Evolutionary conservation across 257 asterid species (phyloP).

Genomic region (Lantana camara): DNA sequence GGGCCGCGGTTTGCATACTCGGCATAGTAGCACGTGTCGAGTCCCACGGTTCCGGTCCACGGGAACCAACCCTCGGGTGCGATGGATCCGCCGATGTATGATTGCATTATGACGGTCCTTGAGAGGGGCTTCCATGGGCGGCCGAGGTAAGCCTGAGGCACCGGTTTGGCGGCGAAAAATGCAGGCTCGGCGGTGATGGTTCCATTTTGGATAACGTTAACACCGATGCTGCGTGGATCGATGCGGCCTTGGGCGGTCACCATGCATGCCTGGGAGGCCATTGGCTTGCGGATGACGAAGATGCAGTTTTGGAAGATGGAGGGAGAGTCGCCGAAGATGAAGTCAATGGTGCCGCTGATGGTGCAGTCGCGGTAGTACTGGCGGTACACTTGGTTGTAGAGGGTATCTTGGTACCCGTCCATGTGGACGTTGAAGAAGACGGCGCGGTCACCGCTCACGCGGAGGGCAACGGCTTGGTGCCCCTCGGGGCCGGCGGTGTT

Average conservation of each 20-base stretch:
- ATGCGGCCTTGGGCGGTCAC: conserved; percentile 43
- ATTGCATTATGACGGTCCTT: conserved; percentile 51
- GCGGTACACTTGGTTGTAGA: too few relatives aligned
- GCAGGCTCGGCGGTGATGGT: conserved; percentile 34
- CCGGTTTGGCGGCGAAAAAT: conserved; percentile 8
- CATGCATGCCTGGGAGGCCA: too few relatives aligned
- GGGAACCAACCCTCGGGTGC: conserved; percentile 51
- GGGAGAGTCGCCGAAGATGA: too few relatives aligned
- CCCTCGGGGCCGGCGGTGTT: conserved; percentile 60
- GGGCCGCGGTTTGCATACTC: conserved; percentile 53
- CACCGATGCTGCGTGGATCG: conserved; percentile 28
- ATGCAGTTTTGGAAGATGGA: too few relatives aligned
- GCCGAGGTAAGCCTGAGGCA: conserved; percentile 40
- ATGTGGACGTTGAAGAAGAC: conserved; percentile 41
- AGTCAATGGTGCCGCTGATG: too few relatives aligned
- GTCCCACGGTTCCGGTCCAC: conserved; percentile 38
- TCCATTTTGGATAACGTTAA: conserved; percentile 44
- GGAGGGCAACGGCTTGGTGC: conserved; percentile 70
- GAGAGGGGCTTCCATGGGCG: conserved; percentile 64
- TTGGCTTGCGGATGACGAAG: too few relatives aligned
- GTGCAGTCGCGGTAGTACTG: too few relatives aligned
- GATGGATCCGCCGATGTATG: conserved; percentile 35
- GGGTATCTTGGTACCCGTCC: too few relatives aligned
- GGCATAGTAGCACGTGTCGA: conserved; percentile 36
- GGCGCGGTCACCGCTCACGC: conserved; percentile 45